phyloP scores from a whole-genome alignment of 345 rosid genomes.

The Pistacia vera region DNA sequence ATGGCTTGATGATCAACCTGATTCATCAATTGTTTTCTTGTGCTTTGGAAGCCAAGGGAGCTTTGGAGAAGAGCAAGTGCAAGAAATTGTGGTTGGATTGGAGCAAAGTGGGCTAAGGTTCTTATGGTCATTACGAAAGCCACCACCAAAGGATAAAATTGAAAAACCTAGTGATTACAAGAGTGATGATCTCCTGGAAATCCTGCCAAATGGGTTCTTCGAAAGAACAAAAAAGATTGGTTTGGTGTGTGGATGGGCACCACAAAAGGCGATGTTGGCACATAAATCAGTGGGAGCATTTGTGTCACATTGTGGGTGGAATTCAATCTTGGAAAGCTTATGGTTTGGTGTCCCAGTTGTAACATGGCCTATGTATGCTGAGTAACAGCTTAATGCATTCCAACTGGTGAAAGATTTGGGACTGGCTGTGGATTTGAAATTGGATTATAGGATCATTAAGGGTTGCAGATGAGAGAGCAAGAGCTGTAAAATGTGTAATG shows the following conservation, averaged over 20 bases:
- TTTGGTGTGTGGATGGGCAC: constrained; percentile 31
- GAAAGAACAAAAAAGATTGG: constrained; percentile 10
- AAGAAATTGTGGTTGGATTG: constrained; percentile 27
- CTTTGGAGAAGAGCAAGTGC: constrained; percentile 1
- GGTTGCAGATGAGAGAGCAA: constrained; percentile 31
- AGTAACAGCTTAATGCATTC: constrained; percentile 42
- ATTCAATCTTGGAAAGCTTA: constrained; percentile 38
- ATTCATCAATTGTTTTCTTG: constrained; percentile 31
- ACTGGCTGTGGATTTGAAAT: constrained; percentile 14
- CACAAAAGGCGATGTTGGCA: constrained; percentile 16
- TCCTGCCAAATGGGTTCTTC: constrained; percentile 19
- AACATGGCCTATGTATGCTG: constrained; percentile 32
- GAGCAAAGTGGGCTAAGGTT: constrained; percentile 28
- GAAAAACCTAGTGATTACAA: no score
- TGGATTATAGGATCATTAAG: neutral
- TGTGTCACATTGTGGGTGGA: constrained; percentile 48
- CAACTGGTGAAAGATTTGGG: constrained; percentile 26
- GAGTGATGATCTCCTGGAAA: neutral
- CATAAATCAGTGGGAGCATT: constrained; percentile 35
- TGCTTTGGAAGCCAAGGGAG: constrained; percentile 39
- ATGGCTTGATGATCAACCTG: constrained; percentile 39
- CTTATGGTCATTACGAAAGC: constrained; percentile 11
- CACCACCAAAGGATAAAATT: neutral
- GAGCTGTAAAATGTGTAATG: constrained; percentile 30
- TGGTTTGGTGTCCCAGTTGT: constrained; percentile 33